Evolutionary conservation across 208 protist genomes (phyloP).

Genomic region (Phytomonas sp.): DNA sequence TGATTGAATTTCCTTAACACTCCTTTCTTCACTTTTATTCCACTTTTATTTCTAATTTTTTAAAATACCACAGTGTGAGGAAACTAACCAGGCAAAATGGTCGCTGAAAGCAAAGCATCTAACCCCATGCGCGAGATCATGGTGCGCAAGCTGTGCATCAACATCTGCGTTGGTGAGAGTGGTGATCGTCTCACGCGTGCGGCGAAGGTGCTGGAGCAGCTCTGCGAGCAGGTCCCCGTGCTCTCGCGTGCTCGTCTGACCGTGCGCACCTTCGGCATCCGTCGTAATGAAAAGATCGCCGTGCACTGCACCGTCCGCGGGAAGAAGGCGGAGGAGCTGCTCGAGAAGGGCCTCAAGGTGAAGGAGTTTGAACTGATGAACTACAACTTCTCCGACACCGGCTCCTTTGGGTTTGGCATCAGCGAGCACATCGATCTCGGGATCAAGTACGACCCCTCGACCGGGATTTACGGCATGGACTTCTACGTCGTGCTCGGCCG

Average conservation of each 20-base stretch:
- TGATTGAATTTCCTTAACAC: not conserved
- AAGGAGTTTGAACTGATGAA: conserved; percentile 99
- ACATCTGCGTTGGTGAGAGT: conserved; percentile 99
- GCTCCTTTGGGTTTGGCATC: conserved; percentile 99
- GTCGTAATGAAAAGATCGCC: conserved; percentile 99
- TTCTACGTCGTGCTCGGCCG: conserved; percentile 98
- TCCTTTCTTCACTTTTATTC: not conserved
- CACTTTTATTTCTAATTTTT: not conserved
- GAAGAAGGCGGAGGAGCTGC: conserved; percentile 98
- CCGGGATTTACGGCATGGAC: conserved; percentile 98
- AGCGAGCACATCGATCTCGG: conserved; percentile 99
- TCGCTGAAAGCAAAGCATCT: conserved; percentile 61
- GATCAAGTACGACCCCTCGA: conserved; percentile 99
- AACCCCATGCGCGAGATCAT: conserved; percentile 97
- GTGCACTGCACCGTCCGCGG: conserved; percentile 98
- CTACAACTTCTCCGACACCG: conserved; percentile 95
- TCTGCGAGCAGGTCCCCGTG: conserved; percentile 98
- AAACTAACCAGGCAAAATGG: not conserved
- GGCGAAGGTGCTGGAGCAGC: conserved; percentile 98
- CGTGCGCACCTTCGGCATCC: conserved; percentile 98
- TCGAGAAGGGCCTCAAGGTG: conserved; percentile 98
- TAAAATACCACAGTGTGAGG: not conserved
- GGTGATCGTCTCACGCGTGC: conserved; percentile 98
- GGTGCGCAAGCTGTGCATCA: conserved; percentile 99
- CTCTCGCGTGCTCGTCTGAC: conserved; percentile 97